Conservation (phyloP, 1,284 basidiomycete species). For the Psilocybe mexicana region DNA sequence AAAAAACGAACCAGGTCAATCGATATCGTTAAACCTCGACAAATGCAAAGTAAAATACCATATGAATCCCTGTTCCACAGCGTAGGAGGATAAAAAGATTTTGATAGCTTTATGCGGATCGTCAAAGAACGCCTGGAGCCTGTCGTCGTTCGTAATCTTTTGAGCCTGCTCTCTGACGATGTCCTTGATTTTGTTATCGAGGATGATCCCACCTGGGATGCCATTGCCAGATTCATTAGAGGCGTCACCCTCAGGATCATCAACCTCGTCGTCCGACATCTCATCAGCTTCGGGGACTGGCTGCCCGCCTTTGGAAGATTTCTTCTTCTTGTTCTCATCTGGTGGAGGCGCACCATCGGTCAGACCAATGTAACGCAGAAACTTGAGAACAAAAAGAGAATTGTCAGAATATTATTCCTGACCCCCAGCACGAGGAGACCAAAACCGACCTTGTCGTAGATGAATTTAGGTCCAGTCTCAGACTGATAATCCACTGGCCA, state of each 20-base stretch:
- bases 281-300: conserved; percentile 7
- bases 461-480: conserved; percentile 42
- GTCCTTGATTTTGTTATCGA: conserved; percentile 28
- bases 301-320: conserved; percentile 1
- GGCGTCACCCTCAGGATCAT: not conserved
- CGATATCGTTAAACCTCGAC: not conserved
- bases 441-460: conserved; percentile 70
- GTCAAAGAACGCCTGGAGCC: conserved; percentile 49
- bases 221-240: not conserved
- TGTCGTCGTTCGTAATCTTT: conserved; percentile 37
- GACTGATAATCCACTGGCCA: conserved; percentile 42
- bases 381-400: conserved; percentile 11
- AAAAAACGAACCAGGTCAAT: conserved; percentile 3
- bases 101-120: conserved; percentile 53
- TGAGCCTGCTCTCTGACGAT: conserved; percentile 19
- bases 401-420: too few relatives aligned
- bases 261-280: conserved; percentile 18
- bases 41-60: conserved; percentile 43
- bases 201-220: not conserved
- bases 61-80: conserved; percentile 57
- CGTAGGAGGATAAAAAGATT: conserved; percentile 65
- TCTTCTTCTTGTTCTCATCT: conserved; percentile 16
- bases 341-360: conserved; percentile 11
- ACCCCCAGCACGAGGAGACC: too few relatives aligned
- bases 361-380: conserved; percentile 23